These are phyloP conservation scores for Peronospora farinosa DNA, from an alignment of 352 stramenopile genomes.

Conservation along the genomic window DNA sequence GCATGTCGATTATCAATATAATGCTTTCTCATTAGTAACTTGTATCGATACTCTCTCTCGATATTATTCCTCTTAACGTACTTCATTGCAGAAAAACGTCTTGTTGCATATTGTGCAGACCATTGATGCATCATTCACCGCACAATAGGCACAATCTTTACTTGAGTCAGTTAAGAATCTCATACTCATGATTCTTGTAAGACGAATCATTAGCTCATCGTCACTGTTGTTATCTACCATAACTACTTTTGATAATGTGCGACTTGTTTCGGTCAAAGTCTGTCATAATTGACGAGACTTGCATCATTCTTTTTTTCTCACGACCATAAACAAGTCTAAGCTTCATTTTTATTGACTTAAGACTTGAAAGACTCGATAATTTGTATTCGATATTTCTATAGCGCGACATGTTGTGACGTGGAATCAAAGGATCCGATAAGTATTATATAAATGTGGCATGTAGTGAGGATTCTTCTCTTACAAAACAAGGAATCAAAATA, in stretches of 20 bases:
- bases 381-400: too few species aligned
- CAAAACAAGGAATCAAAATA: too few species aligned
- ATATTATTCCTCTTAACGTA: conserved; percentile 21
- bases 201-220: conserved; percentile 78
- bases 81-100: conserved; percentile 69
- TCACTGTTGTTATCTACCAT: conserved; percentile 84
- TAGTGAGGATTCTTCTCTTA: too few species aligned
- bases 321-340: too few species aligned
- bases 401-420: too few species aligned
- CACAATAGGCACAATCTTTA: conserved; percentile 76
- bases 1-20: conserved; percentile 37
- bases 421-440: too few species aligned
- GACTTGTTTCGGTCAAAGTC: conserved; percentile 14
- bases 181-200: conserved; percentile 37
- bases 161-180: conserved; percentile 24
- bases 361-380: too few species aligned
- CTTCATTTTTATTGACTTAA: too few species aligned
- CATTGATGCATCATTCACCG: conserved; percentile 42
- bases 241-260: not conserved
- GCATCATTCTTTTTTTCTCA: conserved; percentile 6
- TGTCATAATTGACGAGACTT: not conserved
- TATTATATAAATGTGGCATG: too few species aligned
- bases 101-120: conserved; percentile 63
- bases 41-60: not conserved
- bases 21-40: conserved; percentile 1